Evolutionary conservation across 1,139 yeast species (phyloP).

Genomic region (Lodderomyces metapsilosis): DNA sequence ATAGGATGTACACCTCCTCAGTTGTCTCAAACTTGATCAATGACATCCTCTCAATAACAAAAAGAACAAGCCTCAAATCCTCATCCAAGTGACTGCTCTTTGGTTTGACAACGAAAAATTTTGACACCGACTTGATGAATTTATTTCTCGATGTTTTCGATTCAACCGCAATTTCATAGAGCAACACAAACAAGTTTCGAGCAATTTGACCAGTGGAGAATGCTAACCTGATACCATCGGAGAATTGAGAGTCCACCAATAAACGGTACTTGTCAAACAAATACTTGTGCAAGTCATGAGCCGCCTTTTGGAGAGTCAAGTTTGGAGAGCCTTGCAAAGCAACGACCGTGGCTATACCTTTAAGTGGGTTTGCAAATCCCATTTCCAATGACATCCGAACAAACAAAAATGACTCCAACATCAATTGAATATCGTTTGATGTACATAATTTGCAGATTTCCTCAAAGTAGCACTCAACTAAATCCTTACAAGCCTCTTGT

Average conservation of each 20-base stretch:
- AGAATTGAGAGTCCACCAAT: conserved; percentile 61
- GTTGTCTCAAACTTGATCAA: conserved; percentile 32
- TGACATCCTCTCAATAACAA: conserved; percentile 23
- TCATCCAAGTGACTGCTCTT: not conserved
- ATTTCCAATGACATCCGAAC: conserved; percentile 53
- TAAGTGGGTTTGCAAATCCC: conserved; percentile 75
- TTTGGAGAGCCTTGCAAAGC: conserved; percentile 63
- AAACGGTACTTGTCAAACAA: conserved; percentile 69
- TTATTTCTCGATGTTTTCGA: conserved; percentile 46
- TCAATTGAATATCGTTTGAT: conserved; percentile 38
- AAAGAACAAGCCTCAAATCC: conserved; percentile 9
- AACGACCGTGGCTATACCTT: conserved; percentile 64
- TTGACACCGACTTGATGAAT: conserved; percentile 33
- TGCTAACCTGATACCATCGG: conserved; percentile 63
- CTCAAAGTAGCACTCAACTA: conserved; percentile 62
- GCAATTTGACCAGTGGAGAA: conserved; percentile 39
- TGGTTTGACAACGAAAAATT: conserved; percentile 22
- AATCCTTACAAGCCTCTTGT: conserved; percentile 55
- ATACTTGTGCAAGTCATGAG: conserved; percentile 51
- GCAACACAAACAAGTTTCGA: conserved; percentile 20
- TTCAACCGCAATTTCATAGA: conserved; percentile 40
- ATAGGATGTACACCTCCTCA: conserved; percentile 37
- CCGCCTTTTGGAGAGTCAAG: conserved; percentile 43
- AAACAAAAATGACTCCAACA: conserved; percentile 52
- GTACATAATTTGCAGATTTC: conserved; percentile 50